Evolutionary conservation across 345 rosid species (phyloP), one percentile per base, ranked within the genome.

Genomic region (Eucalyptus cloeziana): DNA sequence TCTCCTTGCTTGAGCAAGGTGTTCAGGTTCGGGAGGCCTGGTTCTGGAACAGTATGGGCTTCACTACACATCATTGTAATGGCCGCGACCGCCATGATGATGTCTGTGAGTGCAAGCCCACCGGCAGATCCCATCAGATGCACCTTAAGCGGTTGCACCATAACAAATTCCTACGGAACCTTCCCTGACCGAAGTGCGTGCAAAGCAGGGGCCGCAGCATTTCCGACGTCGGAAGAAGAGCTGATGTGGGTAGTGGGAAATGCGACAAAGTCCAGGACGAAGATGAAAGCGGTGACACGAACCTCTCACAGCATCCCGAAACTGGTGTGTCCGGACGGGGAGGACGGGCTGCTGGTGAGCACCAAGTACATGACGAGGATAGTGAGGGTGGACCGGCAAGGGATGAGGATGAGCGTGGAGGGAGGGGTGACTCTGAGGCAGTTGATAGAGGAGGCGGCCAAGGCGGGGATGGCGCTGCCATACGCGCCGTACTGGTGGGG

Each of bases 401-500:
- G 92, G 22, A 91, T 91, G 96, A 94, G 92, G 13, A 90, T 43
- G 44, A 43, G 44, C 44, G 44, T 43, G 44, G 44, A 43, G 44
- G 44, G 44, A 43, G 44, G 44, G 2, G 92, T 93, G 25, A 93
- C 96, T 49, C 91, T 95, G 86, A 91, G 94, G 88, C 92, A 95
- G 91, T 85, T 97, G 13, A 95, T 97, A 7, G 49, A 90, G 10
- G 97, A 92, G 85, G 96, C 96, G 4, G 96, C 96, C 54, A 91
- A 92, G 88, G 93, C 91, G 6, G 96, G 97, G 87, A 88, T 96
- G 17, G 99, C 98, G 1, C 91, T 97, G 88, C 96, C 99, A 3
- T 93, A 97, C 80, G 80, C 95, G 25, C 99, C 99, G 6, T 97
- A 97, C 86, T 97, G 99, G 99, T 97, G 97, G 97, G 99, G 99